Evolutionary conservation across 1,284 basidiomycete genomes (phyloP).

Genomic region (Cryptococcus wingfieldii): DNA sequence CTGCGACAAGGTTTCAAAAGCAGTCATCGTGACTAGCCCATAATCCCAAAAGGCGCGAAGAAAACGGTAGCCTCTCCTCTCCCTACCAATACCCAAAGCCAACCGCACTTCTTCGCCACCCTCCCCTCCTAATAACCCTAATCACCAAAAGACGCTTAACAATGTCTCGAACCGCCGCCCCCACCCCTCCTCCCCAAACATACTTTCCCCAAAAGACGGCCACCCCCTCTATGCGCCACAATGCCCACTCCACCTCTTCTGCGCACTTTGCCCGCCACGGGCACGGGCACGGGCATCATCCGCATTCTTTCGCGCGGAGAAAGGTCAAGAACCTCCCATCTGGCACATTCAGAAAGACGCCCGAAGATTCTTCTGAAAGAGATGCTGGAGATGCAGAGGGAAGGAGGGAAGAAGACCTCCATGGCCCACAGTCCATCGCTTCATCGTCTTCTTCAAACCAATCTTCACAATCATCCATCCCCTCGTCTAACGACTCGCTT

Average conservation of each 20-base stretch:
- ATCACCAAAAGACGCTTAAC: slow-evolving; percentile 4
- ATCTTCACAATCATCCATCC: slow-evolving; percentile 10
- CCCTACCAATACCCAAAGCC: slow-evolving; percentile 30
- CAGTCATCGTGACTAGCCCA: not conserved
- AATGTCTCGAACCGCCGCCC: slow-evolving; percentile 43
- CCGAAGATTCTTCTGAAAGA: not conserved
- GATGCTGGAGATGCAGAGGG: too few relatives aligned
- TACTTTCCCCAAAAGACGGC: slow-evolving; percentile 38
- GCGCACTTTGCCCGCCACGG: slow-evolving; percentile 9
- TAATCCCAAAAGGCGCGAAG: slow-evolving; percentile 33
- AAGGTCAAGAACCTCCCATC: slow-evolving; percentile 9
- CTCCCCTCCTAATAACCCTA: slow-evolving; percentile 20
- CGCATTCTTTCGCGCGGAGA: not conserved
- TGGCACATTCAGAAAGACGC: not conserved
- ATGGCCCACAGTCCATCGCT: not conserved
- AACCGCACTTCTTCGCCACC: slow-evolving; percentile 46
- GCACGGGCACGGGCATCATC: slow-evolving; percentile 2
- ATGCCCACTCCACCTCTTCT: slow-evolving; percentile 6
- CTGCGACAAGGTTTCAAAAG: not conserved
- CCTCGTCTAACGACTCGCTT: not conserved
- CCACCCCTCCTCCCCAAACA: slow-evolving; percentile 38
- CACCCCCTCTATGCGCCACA: slow-evolving; percentile 38
- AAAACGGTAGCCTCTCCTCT: slow-evolving; percentile 34
- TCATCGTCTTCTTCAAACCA: slow-evolving; percentile 5
- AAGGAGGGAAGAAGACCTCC: too few relatives aligned